Conservation (phyloP, 306 rosid species). For the Glycine tomentella region DNA sequence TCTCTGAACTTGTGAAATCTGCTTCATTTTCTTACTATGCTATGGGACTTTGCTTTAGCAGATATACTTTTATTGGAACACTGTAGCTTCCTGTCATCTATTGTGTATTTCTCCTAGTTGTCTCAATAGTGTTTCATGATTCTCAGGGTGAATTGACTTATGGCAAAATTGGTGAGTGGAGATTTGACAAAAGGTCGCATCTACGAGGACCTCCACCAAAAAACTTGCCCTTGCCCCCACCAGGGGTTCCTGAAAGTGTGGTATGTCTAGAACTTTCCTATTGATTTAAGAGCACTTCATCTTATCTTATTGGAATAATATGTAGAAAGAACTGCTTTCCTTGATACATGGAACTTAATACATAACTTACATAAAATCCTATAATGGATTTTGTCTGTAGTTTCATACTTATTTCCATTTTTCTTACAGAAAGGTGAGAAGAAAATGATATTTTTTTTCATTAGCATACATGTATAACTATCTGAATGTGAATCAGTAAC, state of each 20-base stretch:
- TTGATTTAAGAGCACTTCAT: neutral
- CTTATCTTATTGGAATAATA: conserved; percentile 39
- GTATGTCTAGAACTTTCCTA: conserved; percentile 60
- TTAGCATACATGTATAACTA: neutral
- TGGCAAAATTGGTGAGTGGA: conserved; percentile 93
- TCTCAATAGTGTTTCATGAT: conserved; percentile 37
- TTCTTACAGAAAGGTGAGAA: conserved; percentile 1
- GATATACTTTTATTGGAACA: conserved; percentile 14
- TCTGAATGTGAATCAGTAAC: conserved; percentile 3
- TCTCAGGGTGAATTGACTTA: conserved; percentile 86
- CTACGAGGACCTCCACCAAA: conserved; percentile 85
- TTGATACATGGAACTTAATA: conserved; percentile 5
- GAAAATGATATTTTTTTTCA: conserved; percentile 10
- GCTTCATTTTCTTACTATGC: conserved; percentile 35
- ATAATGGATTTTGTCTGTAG: neutral
- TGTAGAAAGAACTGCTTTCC: conserved; percentile 14
- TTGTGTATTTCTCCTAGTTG: conserved; percentile 19
- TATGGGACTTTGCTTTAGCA: conserved; percentile 26
- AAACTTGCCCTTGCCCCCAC: conserved; percentile 88
- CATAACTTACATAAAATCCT: neutral
- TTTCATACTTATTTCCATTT: conserved; percentile 32
- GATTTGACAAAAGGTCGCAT: conserved; percentile 95
- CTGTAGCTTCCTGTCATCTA: neutral
- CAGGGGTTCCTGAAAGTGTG: conserved; percentile 99
- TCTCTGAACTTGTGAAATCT: conserved; percentile 14